These are phyloP conservation scores for Cladophialophora yegresii DNA, from an alignment of 2,329 filamentous ascomycete species.

Conservation along the genomic window DNA sequence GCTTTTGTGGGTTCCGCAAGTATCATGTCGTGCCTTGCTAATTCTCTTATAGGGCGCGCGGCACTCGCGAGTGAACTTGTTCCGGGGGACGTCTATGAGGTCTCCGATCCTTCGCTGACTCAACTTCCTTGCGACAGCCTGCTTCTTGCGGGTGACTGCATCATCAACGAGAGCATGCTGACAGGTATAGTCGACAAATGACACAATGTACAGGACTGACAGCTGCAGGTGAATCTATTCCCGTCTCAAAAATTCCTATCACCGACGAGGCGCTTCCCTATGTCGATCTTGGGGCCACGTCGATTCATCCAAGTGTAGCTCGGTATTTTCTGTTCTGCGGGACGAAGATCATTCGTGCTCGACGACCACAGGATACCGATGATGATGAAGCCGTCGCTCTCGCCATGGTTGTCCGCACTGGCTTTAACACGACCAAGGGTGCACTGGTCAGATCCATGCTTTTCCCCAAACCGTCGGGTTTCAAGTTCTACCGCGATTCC, in stretches of 20 bases:
- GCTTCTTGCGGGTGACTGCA: slow-evolving; percentile 88
- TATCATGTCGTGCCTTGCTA: not conserved
- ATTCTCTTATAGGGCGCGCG: slow-evolving; percentile 65
- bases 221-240: slow-evolving; percentile 78
- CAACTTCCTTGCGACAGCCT: slow-evolving; percentile 93
- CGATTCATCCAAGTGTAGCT: slow-evolving; percentile 78
- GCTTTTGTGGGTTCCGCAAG: slow-evolving; percentile 71
- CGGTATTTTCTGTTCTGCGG: slow-evolving; percentile 92
- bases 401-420: slow-evolving; percentile 88
- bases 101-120: slow-evolving; percentile 85
- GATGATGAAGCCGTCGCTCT: slow-evolving; percentile 87
- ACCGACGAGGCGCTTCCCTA: slow-evolving; percentile 74
- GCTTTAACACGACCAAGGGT: slow-evolving; percentile 97
- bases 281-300: slow-evolving; percentile 77
- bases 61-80: slow-evolving; percentile 85
- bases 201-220: slow-evolving; percentile 9
- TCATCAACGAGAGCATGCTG: slow-evolving; percentile 99
- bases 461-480: slow-evolving; percentile 95
- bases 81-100: slow-evolving; percentile 93
- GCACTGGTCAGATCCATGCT: slow-evolving; percentile 95
- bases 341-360: slow-evolving; percentile 89
- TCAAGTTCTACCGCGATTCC: slow-evolving; percentile 97
- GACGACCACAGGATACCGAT: slow-evolving; percentile 80
- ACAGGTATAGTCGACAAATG: slow-evolving; percentile 57
- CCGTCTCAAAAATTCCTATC: slow-evolving; percentile 86